phyloP scores from a whole-genome alignment of 441 rosid genomes.

The Adansonia gregorii region DNA sequence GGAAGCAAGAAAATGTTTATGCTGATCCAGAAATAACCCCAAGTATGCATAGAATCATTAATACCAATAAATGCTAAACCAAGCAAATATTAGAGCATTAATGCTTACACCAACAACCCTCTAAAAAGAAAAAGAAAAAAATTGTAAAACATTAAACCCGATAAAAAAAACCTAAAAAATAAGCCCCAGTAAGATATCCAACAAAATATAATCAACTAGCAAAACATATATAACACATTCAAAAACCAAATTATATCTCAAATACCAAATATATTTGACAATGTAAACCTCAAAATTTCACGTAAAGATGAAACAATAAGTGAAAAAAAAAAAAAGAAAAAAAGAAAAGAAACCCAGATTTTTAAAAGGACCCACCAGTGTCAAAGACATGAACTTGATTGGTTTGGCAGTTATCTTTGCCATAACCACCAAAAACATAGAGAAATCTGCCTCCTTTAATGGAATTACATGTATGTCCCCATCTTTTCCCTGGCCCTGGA shows the following conservation, averaged over 20 bases:
- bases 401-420: conserved; percentile 86
- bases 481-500: conserved; percentile 84
- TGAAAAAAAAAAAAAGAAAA: too few species aligned
- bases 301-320: not conserved
- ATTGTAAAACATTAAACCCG: not conserved
- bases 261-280: conserved; percentile 25
- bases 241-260: conserved; percentile 22
- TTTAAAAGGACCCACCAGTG: conserved; percentile 58
- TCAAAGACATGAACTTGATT: conserved; percentile 89
- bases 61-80: too few species aligned
- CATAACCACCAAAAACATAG: conserved; percentile 94
- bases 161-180: conserved; percentile 24
- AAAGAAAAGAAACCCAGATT: not conserved
- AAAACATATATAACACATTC: not conserved
- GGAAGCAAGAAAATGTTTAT: not conserved
- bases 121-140: too few species aligned
- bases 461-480: conserved; percentile 98
- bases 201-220: too few species aligned
- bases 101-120: too few species aligned
- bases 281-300: conserved; percentile 29
- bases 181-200: too few species aligned
- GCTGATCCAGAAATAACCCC: not conserved
- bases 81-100: too few species aligned
- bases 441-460: conserved; percentile 81
- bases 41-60: too few species aligned